phyloP scores from a whole-genome alignment of 192 early-diverging fungal genomes.

The Phlyctochytrium arcticum region DNA sequence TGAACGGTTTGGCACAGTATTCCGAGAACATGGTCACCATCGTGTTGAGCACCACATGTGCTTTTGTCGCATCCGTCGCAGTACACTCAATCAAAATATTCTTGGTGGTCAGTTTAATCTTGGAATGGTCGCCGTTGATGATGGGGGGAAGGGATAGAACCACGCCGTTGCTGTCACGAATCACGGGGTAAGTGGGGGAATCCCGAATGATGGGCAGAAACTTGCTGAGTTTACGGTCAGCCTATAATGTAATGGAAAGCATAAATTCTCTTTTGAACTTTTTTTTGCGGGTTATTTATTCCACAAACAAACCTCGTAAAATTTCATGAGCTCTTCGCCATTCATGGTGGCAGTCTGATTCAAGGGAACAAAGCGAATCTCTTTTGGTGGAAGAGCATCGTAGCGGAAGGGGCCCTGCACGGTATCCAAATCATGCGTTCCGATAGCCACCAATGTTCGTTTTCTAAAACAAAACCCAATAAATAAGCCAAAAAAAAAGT shows the following conservation, averaged over 20 bases:
- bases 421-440: conserved; percentile 97
- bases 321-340: conserved; percentile 82
- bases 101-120: conserved; percentile 89
- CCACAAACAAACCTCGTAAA: conserved; percentile 62
- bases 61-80: conserved; percentile 94
- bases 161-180: conserved; percentile 76
- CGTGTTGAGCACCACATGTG: conserved; percentile 88
- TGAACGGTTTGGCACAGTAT: conserved; percentile 88
- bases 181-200: conserved; percentile 84
- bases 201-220: conserved; percentile 92
- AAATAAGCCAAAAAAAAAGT: not conserved
- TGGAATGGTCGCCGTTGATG: conserved; percentile 98
- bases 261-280: not conserved
- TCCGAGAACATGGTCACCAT: conserved; percentile 93
- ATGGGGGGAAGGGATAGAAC: conserved; percentile 97
- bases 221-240: conserved; percentile 78
- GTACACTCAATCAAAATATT: conserved; percentile 99
- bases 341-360: conserved; percentile 86
- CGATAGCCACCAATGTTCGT: conserved; percentile 92
- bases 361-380: conserved; percentile 91
- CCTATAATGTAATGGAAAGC: conserved; percentile 28
- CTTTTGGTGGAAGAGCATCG: conserved; percentile 82
- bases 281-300: not conserved
- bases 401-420: conserved; percentile 93
- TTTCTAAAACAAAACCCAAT: conserved; percentile 46